Percentiles rank a stretch among this genome's conserved stretches.
Evolutionary conservation across 2,329 filamentous ascomycete genomes (phyloP).

Genomic region (Aureobasidium namibiae): DNA sequence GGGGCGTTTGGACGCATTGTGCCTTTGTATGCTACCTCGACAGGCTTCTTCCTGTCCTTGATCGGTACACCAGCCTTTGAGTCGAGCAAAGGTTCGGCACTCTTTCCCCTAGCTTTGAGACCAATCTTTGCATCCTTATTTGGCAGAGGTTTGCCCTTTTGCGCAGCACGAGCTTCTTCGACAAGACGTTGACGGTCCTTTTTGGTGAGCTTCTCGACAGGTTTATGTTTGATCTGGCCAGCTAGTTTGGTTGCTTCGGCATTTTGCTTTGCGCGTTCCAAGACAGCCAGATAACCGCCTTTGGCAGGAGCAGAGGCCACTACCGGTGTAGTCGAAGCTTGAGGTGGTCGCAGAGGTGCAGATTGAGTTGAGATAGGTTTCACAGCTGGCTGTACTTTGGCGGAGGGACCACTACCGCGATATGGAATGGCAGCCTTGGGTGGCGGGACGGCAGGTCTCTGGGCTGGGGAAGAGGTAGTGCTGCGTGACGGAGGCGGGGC

Average conservation of each 20-base stretch:
- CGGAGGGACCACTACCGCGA: slow-evolving; percentile 13
- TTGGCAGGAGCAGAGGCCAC: slow-evolving; percentile 46
- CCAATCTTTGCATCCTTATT: slow-evolving; percentile 14
- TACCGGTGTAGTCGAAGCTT: slow-evolving; percentile 15
- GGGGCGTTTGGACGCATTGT: slow-evolving; percentile 25
- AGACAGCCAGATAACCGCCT: slow-evolving; percentile 66
- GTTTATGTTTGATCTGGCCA: slow-evolving; percentile 69
- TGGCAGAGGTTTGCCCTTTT: slow-evolving; percentile 33
- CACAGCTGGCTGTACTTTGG: slow-evolving; percentile 14
- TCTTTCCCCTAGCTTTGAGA: slow-evolving; percentile 27
- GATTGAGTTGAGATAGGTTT: slow-evolving; percentile 18
- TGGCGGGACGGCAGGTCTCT: slow-evolving; percentile 8
- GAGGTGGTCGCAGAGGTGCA: slow-evolving; percentile 6
- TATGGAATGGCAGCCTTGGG: slow-evolving; percentile 13
- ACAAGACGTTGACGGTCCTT: slow-evolving; percentile 42
- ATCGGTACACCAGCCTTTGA: slow-evolving; percentile 21
- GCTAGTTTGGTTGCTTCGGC: slow-evolving; percentile 48
- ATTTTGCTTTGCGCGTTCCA: slow-evolving; percentile 62
- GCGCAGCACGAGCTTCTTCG: slow-evolving; percentile 34
- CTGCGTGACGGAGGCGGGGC: slow-evolving; percentile 18
- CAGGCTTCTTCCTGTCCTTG: slow-evolving; percentile 30
- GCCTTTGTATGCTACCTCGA: slow-evolving; percentile 35
- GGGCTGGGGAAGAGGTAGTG: slow-evolving; percentile 16
- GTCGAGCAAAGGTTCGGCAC: slow-evolving; percentile 18
- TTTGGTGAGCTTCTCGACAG: slow-evolving; percentile 54